Conservation (phyloP, 139 green algal genomes). For the Ostreobium quekettii region DNA sequence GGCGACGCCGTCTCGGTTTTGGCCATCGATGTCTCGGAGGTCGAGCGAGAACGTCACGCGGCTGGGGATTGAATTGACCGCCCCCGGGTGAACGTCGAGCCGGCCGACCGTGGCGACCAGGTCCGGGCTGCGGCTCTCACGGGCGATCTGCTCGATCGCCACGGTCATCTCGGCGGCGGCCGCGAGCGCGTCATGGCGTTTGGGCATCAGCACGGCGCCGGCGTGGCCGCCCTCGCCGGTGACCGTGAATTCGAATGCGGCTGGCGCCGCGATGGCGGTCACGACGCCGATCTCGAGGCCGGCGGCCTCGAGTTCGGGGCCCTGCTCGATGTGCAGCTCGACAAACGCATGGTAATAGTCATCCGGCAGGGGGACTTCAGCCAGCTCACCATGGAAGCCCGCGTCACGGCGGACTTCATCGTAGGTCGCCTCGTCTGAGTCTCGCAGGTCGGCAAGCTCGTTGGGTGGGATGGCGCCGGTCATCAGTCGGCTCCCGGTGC, state of each 20-base stretch:
- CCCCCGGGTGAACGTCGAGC: not conserved
- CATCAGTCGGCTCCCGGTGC: conserved; percentile 62
- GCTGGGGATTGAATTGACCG: conserved; percentile 39
- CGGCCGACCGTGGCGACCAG: not conserved
- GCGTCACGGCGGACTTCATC: not conserved
- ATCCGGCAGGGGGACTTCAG: conserved; percentile 20
- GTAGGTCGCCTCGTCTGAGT: not conserved
- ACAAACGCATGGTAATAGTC: conserved; percentile 66
- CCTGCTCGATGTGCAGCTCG: conserved; percentile 97
- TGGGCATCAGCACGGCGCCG: conserved; percentile 67
- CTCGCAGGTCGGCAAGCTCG: conserved; percentile 8
- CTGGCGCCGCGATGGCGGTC: conserved; percentile 87
- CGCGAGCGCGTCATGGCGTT: conserved; percentile 77
- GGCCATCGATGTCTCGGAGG: conserved; percentile 76
- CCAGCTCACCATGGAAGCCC: too few relatives aligned
- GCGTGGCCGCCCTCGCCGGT: conserved; percentile 73
- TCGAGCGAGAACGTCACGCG: conserved; percentile 42
- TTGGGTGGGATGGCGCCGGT: conserved; percentile 17
- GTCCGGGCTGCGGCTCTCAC: too few relatives aligned
- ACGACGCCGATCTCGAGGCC: conserved; percentile 77
- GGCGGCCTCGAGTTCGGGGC: conserved; percentile 68
- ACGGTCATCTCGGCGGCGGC: conserved; percentile 85
- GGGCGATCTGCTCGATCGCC: too few relatives aligned
- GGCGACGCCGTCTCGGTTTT: conserved; percentile 61
- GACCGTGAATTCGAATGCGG: conserved; percentile 67